Conservation (phyloP, 2,329 filamentous ascomycete genomes). For the Monilinia laxa region DNA sequence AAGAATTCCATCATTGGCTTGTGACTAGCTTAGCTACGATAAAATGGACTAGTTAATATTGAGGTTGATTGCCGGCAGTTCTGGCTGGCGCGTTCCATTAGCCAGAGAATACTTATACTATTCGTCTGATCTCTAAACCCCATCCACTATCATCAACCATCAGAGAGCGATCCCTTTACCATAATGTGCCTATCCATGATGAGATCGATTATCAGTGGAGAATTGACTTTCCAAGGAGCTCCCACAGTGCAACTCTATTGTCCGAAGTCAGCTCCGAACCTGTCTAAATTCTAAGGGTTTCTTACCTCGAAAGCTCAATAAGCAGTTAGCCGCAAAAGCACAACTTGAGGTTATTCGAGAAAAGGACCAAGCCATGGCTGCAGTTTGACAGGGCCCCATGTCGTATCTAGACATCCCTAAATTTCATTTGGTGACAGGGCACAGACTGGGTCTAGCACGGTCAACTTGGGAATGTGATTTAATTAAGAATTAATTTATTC, state of each 20-base stretch:
- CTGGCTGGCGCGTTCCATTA: not conserved
- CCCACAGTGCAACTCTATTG: slow-evolving; percentile 24
- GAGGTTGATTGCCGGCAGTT: slow-evolving; percentile 13
- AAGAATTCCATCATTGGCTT: not conserved
- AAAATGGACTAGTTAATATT: not conserved
- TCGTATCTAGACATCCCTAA: slow-evolving; percentile 18
- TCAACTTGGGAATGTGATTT: not conserved
- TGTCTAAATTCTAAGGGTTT: not conserved
- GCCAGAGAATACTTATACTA: not conserved
- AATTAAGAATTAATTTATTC: slow-evolving; percentile 8
- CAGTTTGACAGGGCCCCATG: slow-evolving; percentile 20
- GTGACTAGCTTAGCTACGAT: not conserved
- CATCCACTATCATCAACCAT: slow-evolving; percentile 4
- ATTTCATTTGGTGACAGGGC: slow-evolving; percentile 16
- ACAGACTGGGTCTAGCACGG: slow-evolving; percentile 7
- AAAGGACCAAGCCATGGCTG: slow-evolving; percentile 7
- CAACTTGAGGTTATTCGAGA: slow-evolving; percentile 9
- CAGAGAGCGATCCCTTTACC: not conserved
- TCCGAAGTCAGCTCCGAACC: slow-evolving; percentile 28
- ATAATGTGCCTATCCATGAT: slow-evolving; percentile 1
- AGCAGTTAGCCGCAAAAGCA: slow-evolving; percentile 15
- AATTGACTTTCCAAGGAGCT: slow-evolving; percentile 26
- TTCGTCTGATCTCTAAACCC: slow-evolving; percentile 14
- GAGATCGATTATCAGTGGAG: slow-evolving; percentile 13
- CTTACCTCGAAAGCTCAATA: slow-evolving; percentile 5